Conservation (phyloP, 164 flowering plant species). For the Malania oleifera region DNA sequence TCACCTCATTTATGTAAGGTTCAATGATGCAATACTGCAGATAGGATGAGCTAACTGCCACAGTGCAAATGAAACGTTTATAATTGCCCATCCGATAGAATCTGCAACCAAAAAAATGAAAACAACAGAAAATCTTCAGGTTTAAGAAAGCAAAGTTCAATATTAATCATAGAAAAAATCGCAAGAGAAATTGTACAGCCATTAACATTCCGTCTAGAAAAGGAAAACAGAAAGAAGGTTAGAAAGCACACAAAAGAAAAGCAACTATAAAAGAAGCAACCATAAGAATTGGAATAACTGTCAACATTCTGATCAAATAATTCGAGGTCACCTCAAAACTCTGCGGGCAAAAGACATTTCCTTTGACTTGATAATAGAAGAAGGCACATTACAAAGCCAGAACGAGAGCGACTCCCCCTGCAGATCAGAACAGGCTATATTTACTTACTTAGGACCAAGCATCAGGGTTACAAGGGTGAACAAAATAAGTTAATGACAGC, state of each 20-base stretch:
- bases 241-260: neutral
- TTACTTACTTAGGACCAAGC: slow-evolving; percentile 2
- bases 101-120: slow-evolving; percentile 25
- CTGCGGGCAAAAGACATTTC: slow-evolving; percentile 67
- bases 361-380: slow-evolving; percentile 49
- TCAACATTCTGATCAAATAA: too few species aligned
- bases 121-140: neutral
- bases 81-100: slow-evolving; percentile 60
- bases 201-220: neutral
- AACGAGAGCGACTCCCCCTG: slow-evolving; percentile 74
- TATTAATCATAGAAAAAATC: neutral
- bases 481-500: neutral
- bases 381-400: slow-evolving; percentile 59
- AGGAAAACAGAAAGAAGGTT: neutral
- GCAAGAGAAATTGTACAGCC: neutral
- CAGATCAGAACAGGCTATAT: slow-evolving; percentile 6
- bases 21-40: slow-evolving; percentile 75
- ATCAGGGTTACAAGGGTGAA: neutral
- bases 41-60: slow-evolving; percentile 60
- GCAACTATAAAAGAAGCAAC: neutral
- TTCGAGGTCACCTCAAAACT: slow-evolving; percentile 47
- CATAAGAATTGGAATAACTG: too few species aligned
- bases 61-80: slow-evolving; percentile 44
- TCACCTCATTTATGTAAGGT: slow-evolving; percentile 65
- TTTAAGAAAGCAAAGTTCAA: neutral